Conservation (phyloP, 73 alveolate species). For the Diophrys appendiculata region DNA sequence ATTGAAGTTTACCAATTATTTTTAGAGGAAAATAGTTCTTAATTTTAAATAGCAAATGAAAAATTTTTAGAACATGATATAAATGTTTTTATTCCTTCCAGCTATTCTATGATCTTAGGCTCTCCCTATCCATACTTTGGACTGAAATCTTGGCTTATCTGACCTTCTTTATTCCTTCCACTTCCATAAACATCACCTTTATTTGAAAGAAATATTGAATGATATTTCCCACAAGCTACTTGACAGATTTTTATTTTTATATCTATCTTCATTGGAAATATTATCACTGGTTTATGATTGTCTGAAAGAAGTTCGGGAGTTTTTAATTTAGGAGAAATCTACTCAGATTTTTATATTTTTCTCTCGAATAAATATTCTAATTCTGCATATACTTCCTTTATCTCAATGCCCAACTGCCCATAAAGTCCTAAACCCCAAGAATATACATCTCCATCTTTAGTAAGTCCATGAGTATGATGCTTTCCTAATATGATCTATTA, state of each 20-base stretch:
- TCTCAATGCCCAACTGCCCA: neutral
- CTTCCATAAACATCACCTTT: neutral
- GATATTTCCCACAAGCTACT: neutral
- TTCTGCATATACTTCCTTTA: neutral
- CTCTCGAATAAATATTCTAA: neutral
- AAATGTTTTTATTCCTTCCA: no score
- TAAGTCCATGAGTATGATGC: neutral
- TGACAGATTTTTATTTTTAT: no score
- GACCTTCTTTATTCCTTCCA: no score
- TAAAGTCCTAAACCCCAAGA: neutral
- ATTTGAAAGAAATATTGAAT: neutral
- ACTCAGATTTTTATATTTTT: neutral
- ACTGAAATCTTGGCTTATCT: no score
- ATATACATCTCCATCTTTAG: neutral
- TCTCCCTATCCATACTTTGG: no score
- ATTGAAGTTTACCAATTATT: neutral
- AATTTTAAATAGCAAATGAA: no score
- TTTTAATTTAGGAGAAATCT: neutral
- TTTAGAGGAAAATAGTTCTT: no score
- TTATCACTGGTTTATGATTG: no score
- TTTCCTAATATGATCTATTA: neutral
- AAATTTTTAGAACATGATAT: no score
- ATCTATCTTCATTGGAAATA: neutral
- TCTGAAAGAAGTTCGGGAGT: neutral
- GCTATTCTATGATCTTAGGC: no score